Base-by-base conservation (phyloP, 352 stramenopile genomes). In the Phytophthora brassicae region DNA sequence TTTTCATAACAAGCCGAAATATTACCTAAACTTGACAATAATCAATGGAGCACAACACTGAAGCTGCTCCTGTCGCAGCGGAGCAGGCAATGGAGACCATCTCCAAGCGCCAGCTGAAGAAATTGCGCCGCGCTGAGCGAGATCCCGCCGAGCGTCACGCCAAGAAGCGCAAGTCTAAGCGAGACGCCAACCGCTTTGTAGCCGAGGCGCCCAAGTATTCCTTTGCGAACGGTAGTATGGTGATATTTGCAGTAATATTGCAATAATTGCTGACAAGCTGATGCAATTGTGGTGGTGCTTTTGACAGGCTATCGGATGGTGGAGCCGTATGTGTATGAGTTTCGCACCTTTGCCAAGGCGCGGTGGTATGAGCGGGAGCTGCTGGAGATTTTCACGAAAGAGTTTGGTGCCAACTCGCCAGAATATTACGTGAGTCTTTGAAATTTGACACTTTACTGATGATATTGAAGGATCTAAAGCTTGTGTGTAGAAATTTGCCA, bases 271-370 rank as follows among this genome's bases (percentile, higher is more conserved):
- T 49, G 1, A 20, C 20, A 42, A n/a, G 17, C 9, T 53, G 17
- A 52, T 57, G 42, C 26, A 38, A 39, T 56, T 65, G 24, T 64
- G 33, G 7, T 31, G 35, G 16, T 42, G 35, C 35, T 52, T 35
- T 31, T 53, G 26, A 56, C 51, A 94, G 87, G 84, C 2, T 94
- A 93, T 59, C 79, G 87, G 23, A 75, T 91, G 58, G 86, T 97
- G 22, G 78, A 89, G 75, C 96, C 97, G 13, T 99, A 99, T 70
- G 85, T 96, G 50, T 98, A 97, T 66, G 92, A 97, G 58, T 99
- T 98, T 74, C 77, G 86, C 31, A 98, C 94, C 26, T 93, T 94
- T 72, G 94, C 96, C 50, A 99, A 99, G 63, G 72, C 88, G 69
- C 86, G 97, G 36, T 99, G 97, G 97, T 83, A 98, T 48, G 77